Evolutionary conservation across 2,329 filamentous ascomycete species (phyloP), one percentile per base, ranked within the genome.

Genomic region (Pyricularia sp.): DNA sequence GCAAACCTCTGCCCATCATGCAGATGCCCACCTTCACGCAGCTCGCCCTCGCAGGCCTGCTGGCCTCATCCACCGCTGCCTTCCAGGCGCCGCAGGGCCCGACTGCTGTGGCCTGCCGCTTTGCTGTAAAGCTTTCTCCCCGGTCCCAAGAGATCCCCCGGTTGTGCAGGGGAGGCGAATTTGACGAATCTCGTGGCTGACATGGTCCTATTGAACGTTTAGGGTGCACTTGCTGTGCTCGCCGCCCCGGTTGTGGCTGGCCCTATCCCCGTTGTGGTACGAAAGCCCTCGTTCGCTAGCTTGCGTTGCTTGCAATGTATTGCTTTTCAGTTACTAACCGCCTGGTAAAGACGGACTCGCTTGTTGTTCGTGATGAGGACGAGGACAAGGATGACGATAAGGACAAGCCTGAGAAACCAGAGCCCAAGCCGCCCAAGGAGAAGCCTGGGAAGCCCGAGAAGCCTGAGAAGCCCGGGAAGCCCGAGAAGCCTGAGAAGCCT

Each of bases 1-100:
- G 6, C 28, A 31, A n/a, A 17, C 23, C 11, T 28, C n/a, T 63
- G 25, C 31, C 25, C 58, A 50, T 26, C 67, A 68, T 68, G 67
- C 67, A 68, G 31, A 31, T 61, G 26, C 67, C 67, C 17, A 64
- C 11, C 14, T 14, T 68, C 59, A 36, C 50, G 12, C 59, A 30
- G 58, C 59, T 68, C 14, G 58, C 64, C 59, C 59, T 68, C 20
- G 20, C 67, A 58, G 67, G 67, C 59, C 67, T 68, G 1, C 86
- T 84, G 70, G 87, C 87, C 14, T 86, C 83, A 71, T 88, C 90
- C 74, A 92, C 89, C 36, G 87, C 86, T 20, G 82, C 78, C 89
- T 89, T 92, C n/a, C 80, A 78, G 0, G 89, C 89, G 0, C 88
- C 58, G 9, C 33, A 64, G 23, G 33, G 59, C n/a, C 67, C 67